Conservation (phyloP, 495 filamentous ascomycete species). For the Talaromyces nanjingensis region DNA sequence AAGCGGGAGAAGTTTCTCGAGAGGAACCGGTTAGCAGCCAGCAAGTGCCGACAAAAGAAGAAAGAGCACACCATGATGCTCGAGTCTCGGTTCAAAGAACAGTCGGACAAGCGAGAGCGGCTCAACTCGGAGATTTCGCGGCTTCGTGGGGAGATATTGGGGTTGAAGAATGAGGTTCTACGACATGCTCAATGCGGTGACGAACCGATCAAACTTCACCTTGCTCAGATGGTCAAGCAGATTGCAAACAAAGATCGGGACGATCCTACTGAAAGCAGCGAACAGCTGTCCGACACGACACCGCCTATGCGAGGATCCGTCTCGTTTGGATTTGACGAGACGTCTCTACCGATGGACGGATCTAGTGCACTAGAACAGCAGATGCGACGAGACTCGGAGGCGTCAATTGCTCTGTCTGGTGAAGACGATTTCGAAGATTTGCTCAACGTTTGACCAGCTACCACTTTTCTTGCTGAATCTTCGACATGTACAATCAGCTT, state of each 20-base stretch:
- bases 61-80: slow-evolving; percentile 56
- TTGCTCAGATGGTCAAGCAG: slow-evolving; percentile 37
- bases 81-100: slow-evolving; percentile 30
- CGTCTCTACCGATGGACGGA: slow-evolving; percentile 20
- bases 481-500: not conserved
- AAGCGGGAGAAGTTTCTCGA: slow-evolving; percentile 54
- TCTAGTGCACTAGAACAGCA: slow-evolving; percentile 22
- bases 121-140: slow-evolving; percentile 22
- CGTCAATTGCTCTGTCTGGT: slow-evolving; percentile 24
- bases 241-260: slow-evolving; percentile 23
- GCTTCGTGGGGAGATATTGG: slow-evolving; percentile 40
- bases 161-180: slow-evolving; percentile 51
- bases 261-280: not conserved
- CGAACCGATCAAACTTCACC: slow-evolving; percentile 42
- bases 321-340: slow-evolving; percentile 34
- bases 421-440: slow-evolving; percentile 30
- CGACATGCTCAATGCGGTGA: slow-evolving; percentile 54
- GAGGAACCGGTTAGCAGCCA: slow-evolving; percentile 67
- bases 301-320: slow-evolving; percentile 11
- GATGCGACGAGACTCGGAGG: slow-evolving; percentile 26
- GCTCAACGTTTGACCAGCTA: slow-evolving; percentile 20
- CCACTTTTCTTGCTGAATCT: not conserved
- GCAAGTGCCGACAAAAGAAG: slow-evolving; percentile 74
- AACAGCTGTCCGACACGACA: slow-evolving; percentile 1
- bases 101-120: slow-evolving; percentile 16